Evolutionary conservation across 768 basidiomycete genomes (phyloP).

Genomic region (Lentinula sp.): DNA sequence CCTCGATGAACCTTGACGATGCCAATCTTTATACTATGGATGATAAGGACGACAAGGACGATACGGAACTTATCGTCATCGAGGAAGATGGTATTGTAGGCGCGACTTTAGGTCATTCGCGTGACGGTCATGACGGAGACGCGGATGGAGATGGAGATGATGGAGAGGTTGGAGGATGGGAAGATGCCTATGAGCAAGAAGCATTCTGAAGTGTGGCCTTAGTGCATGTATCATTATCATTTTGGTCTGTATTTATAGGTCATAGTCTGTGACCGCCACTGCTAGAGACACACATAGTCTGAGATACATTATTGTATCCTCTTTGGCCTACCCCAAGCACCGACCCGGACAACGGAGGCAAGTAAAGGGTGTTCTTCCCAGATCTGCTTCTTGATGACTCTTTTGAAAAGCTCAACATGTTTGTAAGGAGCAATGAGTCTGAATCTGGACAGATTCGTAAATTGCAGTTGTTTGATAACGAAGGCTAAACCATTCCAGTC

Average conservation of each 20-base stretch:
- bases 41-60: slow-evolving; percentile 39
- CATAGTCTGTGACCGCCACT: too few species aligned
- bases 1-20: background rate
- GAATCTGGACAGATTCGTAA: background rate
- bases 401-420: background rate
- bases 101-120: slow-evolving; percentile 14
- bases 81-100: slow-evolving; percentile 36
- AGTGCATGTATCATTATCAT: background rate
- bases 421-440: background rate
- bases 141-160: slow-evolving; percentile 46
- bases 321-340: background rate
- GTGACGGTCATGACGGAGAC: slow-evolving; percentile 26
- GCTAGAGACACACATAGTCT: too few species aligned
- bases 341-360: background rate
- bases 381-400: background rate
- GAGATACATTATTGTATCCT: too few species aligned
- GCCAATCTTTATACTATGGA: slow-evolving; percentile 11
- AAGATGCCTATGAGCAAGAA: slow-evolving; percentile 69
- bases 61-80: slow-evolving; percentile 32
- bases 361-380: background rate
- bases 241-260: background rate
- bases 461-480: background rate
- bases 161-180: slow-evolving; percentile 37
- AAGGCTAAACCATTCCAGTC: background rate
- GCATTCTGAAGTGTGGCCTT: slow-evolving; percentile 9